Base-by-base conservation (phyloP, 441 rosid species). In the Flueggea neowawraea region DNA sequence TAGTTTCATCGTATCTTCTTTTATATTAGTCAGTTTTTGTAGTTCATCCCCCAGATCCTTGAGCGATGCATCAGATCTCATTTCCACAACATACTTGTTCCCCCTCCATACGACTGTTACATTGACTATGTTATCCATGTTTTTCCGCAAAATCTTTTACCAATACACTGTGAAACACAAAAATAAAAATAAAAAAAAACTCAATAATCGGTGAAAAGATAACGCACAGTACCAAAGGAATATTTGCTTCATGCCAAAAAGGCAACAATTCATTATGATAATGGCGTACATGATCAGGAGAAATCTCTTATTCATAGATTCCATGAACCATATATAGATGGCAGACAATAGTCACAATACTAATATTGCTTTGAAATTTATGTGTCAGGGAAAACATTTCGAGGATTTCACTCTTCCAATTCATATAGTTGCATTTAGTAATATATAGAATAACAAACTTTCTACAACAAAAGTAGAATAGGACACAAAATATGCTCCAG, bases 51-150 rank as follows among this genome's bases (percentile, higher is more conserved):
- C 96, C 16, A 94, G 78, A 60, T 80, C 91, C 69, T 83, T 85
- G 57, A 94, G 73, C 66, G 75, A 70, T n/a, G 92, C 80, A 47
- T 49, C 69, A 12, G 78, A 70, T 69, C 78, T 70, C 73, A 88
- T 82, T 70, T 79, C 80, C 16, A 88, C 63, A 16, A 64, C 58
- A 70, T 84, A 88, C 66, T 75, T 88, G 74, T 78, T 84, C 54
- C 93, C 86, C 66, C 93, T 89, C 99, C 99, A 95, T 49, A 75
- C 12, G 54, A 88, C 80, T 0, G 82, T 56, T 61, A 91, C 72
- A 52, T 60, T 77, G 28, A 85, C 55, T 51, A 55, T 41, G 63
- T 64, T 76, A 64, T 67, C 80, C 8, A 68, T 52, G 28, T 68
- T 72, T 66, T 76, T 5, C 41, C 6, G 78, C 87, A 82, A 79